Evolutionary conservation across 2,329 filamentous ascomycete species (phyloP), one percentile per base, ranked within the genome.

Genomic region (Macrophomina pseudophaseolina): DNA sequence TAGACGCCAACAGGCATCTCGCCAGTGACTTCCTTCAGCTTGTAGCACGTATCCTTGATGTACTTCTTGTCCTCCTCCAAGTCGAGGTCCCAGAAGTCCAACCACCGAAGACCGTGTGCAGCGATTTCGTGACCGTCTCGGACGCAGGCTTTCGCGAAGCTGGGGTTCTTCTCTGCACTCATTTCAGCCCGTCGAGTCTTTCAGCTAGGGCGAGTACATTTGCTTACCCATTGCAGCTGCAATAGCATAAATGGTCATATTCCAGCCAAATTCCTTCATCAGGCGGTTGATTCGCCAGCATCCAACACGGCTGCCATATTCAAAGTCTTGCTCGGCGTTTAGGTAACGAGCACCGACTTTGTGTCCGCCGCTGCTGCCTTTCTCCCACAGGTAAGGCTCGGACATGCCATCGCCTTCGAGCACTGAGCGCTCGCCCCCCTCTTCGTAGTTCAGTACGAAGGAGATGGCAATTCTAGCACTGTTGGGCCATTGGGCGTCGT

Each of bases 231-330:
- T 73, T 1, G 80, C 80, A 18, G 75, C 71, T 0, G 77, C 79
- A 6, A 82, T 74, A 1, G 79, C 80, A 66, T 78, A 82, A 1
- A 80, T 74, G 0, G 80, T 82, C 66, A 81, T 80, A 58, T 77
- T 77, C 79, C 78, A 80, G 5, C 76, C 77, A 48, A 78, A 79
- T 66, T 80, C 79, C 65, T 78, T 76, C 70, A 81, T 81, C 2
- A 82, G 71, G 3, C 78, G 73, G 68, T 80, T 75, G 5, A 82
- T 70, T 14, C 80, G 71, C 80, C 80, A 82, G 5, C 78, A 74
- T 4, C 77, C 77, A 2, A 73, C 71, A 11, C 77, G 71, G 16
- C 71, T 73, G 30, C 77, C 76, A 59, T 78, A 78, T 56, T 80
- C 79, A 64, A 80, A 80, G 69, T 74, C 71, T 16, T 70, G 73